phyloP scores from a whole-genome alignment of 805 yeast species.

The Kluyveromyces starmeri region DNA sequence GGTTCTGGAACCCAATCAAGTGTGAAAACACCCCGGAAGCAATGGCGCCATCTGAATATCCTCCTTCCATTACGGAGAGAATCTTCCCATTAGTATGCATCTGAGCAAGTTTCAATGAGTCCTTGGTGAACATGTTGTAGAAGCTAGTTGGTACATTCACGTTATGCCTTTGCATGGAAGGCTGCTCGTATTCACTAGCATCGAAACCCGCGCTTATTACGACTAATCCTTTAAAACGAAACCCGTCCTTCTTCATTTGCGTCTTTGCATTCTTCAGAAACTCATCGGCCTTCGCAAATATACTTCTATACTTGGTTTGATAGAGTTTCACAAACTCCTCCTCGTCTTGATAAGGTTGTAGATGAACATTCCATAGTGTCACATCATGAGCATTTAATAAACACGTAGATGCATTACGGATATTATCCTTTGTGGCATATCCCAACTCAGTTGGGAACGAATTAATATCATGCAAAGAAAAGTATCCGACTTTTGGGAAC shows the following conservation, averaged over 20 bases:
- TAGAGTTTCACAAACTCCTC: constrained; percentile 61
- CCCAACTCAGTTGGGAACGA: constrained; percentile 81
- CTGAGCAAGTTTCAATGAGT: constrained; percentile 61
- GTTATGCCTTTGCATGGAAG: constrained; percentile 78
- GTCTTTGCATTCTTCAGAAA: constrained; percentile 44
- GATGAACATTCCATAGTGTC: constrained; percentile 77
- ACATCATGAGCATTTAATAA: constrained; percentile 65
- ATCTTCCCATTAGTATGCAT: constrained; percentile 52
- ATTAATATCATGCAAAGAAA: constrained; percentile 76
- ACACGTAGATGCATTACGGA: constrained; percentile 72
- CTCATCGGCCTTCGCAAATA: constrained; percentile 59
- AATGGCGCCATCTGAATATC: constrained; percentile 76
- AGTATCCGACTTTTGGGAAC: constrained; percentile 65
- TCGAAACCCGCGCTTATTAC: constrained; percentile 85
- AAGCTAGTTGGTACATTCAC: constrained; percentile 77
- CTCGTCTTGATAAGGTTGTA: constrained; percentile 53
- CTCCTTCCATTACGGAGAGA: constrained; percentile 72
- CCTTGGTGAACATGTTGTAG: constrained; percentile 62
- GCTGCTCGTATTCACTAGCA: constrained; percentile 74
- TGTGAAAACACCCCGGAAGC: constrained; percentile 75
- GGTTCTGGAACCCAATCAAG: constrained; percentile 56
- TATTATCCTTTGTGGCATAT: constrained; percentile 60
- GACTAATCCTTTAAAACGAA: constrained; percentile 47
- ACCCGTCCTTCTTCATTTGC: constrained; percentile 33
- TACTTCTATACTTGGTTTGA: constrained; percentile 47